phyloP scores from a whole-genome alignment of 179 eudicot species.

The Sideroxylon spinosum region DNA sequence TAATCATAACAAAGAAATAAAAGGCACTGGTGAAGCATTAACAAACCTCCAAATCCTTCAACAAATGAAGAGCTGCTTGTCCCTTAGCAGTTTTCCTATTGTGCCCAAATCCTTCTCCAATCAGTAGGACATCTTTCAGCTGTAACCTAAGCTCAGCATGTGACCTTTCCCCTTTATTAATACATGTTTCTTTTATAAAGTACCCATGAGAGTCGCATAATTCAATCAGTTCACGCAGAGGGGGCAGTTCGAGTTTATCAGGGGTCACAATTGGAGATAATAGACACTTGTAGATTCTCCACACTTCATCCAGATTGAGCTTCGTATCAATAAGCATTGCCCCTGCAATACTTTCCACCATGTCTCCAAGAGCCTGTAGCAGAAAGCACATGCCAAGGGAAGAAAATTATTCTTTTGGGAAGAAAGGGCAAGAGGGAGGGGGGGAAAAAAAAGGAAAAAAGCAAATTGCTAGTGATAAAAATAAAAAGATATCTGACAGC shows the following conservation, averaged over 20 bases:
- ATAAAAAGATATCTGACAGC: neutral
- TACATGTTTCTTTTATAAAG: conserved; percentile 51
- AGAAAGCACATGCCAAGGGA: neutral
- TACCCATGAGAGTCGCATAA: conserved; percentile 81
- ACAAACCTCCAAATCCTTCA: conserved; percentile 61
- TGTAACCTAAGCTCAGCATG: conserved; percentile 60
- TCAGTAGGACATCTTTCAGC: conserved; percentile 48
- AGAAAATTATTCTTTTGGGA: neutral
- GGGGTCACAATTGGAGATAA: conserved; percentile 93
- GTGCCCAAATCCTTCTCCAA: conserved; percentile 61
- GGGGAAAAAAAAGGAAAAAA: neutral
- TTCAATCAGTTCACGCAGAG: conserved; percentile 71
- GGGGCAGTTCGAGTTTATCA: conserved; percentile 78
- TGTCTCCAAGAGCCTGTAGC: conserved; percentile 72
- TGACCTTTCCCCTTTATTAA: conserved; percentile 33
- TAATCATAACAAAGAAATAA: neutral
- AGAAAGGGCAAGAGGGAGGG: neutral
- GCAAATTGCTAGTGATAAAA: neutral
- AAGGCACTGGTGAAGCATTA: conserved; percentile 7
- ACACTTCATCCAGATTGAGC: conserved; percentile 73
- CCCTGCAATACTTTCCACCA: conserved; percentile 91
- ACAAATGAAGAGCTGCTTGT: conserved; percentile 65
- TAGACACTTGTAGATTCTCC: conserved; percentile 68
- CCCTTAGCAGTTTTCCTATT: conserved; percentile 68
- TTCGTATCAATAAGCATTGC: conserved; percentile 79